Percentiles rank a stretch among this genome's conserved stretches.
phyloP scores from a whole-genome alignment of 176 grass and related monocot genomes.

The Ananas comosus region DNA sequence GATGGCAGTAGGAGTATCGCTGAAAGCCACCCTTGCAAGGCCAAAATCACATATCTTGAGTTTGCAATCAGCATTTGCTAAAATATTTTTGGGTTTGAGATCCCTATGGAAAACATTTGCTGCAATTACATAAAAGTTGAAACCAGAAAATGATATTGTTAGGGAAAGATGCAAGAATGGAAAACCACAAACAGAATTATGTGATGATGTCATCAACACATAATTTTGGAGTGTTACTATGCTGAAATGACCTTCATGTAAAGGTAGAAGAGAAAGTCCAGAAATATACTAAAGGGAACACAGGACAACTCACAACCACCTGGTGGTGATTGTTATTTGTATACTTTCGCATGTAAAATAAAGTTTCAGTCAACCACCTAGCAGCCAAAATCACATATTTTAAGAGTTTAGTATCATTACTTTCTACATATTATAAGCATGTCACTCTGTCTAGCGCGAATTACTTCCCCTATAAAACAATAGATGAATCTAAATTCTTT shows the following conservation, averaged over 20 bases:
- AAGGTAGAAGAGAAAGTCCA: not conserved
- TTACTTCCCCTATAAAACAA: no score
- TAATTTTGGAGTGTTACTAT: not conserved
- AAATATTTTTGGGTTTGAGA: conserved; percentile 96
- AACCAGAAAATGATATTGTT: conserved; percentile 36
- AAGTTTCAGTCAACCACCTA: no score
- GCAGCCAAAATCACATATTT: no score
- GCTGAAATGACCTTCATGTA: not conserved
- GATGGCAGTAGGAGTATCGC: conserved; percentile 86
- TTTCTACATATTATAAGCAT: no score
- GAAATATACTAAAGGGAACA: no score
- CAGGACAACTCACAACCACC: no score
- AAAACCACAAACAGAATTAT: not conserved
- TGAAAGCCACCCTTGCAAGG: conserved; percentile 85
- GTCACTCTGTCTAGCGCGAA: no score
- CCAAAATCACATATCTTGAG: conserved; percentile 99
- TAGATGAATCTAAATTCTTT: no score
- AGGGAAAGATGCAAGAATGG: conserved; percentile 12
- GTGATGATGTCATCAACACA: not conserved
- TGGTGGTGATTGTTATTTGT: no score
- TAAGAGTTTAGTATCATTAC: no score
- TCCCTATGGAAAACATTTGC: conserved; percentile 98
- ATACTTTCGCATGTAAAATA: no score
- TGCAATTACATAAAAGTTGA: conserved; percentile 29
- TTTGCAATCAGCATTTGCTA: conserved; percentile 98